phyloP scores from a whole-genome alignment of 768 basidiomycete species.

The Omphalotus guepiniiformis region DNA sequence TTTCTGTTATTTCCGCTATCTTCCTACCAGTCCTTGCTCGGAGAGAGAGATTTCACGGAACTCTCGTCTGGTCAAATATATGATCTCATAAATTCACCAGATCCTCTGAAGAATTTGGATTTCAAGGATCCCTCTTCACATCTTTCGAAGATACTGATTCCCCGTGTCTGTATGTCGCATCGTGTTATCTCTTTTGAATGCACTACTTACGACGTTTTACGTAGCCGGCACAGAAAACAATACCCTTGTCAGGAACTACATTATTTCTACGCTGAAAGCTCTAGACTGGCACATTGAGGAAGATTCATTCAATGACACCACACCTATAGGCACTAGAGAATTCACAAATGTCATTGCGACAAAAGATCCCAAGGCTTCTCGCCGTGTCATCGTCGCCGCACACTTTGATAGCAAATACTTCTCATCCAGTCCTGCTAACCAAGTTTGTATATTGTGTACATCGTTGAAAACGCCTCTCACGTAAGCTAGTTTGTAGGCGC shows the following conservation, averaged over 20 bases:
- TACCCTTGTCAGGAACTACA: conserved; percentile 79
- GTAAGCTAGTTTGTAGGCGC: conserved; percentile 94
- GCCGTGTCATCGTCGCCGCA: conserved; percentile 84
- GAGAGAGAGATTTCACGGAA: conserved; percentile 30
- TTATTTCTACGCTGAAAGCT: conserved; percentile 62
- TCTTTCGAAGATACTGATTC: conserved; percentile 81
- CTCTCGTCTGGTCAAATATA: conserved; percentile 51
- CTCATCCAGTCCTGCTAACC: conserved; percentile 63
- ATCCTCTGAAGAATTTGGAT: conserved; percentile 69
- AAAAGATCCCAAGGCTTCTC: conserved; percentile 80
- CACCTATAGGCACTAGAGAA: conserved; percentile 74
- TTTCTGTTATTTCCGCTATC: conserved; percentile 18
- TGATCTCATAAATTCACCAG: conserved; percentile 47
- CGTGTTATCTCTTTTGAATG: too few species aligned
- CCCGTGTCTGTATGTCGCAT: conserved; percentile 60
- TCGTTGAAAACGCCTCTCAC: conserved; percentile 7
- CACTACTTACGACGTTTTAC: too few species aligned
- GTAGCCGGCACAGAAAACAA: conserved; percentile 72
- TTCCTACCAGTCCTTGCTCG: conserved; percentile 27
- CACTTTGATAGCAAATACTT: conserved; percentile 95
- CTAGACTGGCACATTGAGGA: conserved; percentile 87
- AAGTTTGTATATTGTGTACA: conserved; percentile 42
- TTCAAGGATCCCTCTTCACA: conserved; percentile 62
- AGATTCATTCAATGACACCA: conserved; percentile 72
- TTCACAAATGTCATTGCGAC: conserved; percentile 95